phyloP scores from a whole-genome alignment of 805 yeast species.

The Yarrowia sp. region DNA sequence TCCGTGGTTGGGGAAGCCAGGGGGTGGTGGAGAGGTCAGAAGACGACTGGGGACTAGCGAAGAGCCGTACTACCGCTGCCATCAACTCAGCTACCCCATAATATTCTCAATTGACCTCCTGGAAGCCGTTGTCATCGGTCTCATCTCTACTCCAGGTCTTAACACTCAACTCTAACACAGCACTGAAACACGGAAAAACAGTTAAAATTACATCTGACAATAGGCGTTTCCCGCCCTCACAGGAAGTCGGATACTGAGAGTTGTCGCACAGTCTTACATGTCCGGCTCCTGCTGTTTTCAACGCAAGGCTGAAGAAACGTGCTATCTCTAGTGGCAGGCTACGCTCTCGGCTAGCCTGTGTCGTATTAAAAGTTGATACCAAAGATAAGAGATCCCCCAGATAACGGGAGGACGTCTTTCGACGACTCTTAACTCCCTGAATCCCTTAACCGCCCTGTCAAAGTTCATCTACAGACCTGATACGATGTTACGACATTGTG shows the following conservation, averaged over 20 bases:
- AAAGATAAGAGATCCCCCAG: not conserved
- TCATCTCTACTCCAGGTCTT: not conserved
- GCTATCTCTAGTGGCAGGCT: too few species aligned
- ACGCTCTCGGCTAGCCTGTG: too few species aligned
- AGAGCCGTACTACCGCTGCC: not conserved
- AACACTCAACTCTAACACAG: not conserved
- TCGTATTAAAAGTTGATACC: not conserved
- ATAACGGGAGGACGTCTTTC: too few species aligned
- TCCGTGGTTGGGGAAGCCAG: not conserved
- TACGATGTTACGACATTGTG: not conserved
- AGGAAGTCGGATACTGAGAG: too few species aligned
- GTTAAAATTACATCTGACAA: not conserved
- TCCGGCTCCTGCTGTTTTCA: too few species aligned
- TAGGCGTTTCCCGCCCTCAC: conserved; percentile 12
- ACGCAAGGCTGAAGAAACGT: too few species aligned
- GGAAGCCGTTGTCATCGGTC: not conserved
- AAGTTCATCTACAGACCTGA: not conserved
- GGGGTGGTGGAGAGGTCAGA: not conserved
- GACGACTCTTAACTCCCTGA: too few species aligned
- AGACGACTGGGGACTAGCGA: not conserved
- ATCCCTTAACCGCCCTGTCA: not conserved
- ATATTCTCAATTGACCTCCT: not conserved
- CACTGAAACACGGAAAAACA: conserved; percentile 21
- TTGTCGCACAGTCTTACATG: too few species aligned
- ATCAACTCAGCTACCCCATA: not conserved